Percentiles rank a stretch among this genome's conserved stretches.
phyloP scores from a whole-genome alignment of 2,329 filamentous ascomycete genomes.

The Aulographum hederae region DNA sequence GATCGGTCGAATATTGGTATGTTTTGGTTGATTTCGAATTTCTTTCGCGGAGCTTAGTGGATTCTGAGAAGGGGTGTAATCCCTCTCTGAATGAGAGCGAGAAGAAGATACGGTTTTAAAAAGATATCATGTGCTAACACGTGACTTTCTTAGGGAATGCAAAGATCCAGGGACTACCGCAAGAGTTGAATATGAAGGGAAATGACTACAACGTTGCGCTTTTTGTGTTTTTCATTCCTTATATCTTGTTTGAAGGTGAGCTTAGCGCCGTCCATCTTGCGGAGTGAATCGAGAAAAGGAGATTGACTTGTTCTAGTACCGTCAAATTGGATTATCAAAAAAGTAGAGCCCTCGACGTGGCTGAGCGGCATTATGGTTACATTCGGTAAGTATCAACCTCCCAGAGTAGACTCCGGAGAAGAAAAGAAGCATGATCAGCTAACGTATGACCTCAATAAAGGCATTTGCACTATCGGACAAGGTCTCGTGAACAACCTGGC shows the following conservation, averaged over 20 bases:
- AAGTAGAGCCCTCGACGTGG: constrained; percentile 20
- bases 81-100: not conserved
- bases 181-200: constrained; percentile 18
- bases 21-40: constrained; percentile 3
- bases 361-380: constrained; percentile 17
- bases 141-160: constrained; percentile 16
- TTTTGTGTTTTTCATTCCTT: constrained; percentile 17
- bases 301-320: constrained; percentile 12
- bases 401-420: no score
- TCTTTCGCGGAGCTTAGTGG: constrained; percentile 1
- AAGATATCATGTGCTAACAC: no score
- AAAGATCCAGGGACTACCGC: constrained; percentile 19
- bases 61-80: no score
- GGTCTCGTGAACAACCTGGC: constrained; percentile 16
- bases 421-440: not conserved
- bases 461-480: constrained; percentile 18
- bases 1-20: constrained; percentile 23
- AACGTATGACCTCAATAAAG: not conserved
- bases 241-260: constrained; percentile 9
- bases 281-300: constrained; percentile 4
- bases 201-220: constrained; percentile 20
- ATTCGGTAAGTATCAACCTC: constrained; percentile 12
- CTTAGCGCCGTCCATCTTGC: not conserved
- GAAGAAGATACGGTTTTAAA: not conserved
- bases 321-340: constrained; percentile 20